These are phyloP conservation scores for Marasmius sp. DNA, from an alignment of 1,284 basidiomycete species.

Conservation along the genomic window DNA sequence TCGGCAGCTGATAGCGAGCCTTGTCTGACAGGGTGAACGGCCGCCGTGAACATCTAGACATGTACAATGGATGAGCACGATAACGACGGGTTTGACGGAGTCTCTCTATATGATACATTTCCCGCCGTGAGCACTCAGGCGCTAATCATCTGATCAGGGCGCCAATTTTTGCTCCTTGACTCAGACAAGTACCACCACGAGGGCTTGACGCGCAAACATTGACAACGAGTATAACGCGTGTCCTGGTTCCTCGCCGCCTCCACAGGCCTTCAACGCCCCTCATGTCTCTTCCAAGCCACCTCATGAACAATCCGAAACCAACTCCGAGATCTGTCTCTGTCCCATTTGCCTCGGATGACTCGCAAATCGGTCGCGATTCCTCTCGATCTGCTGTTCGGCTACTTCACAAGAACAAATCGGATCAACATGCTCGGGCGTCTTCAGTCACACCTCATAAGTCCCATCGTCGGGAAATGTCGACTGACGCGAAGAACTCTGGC, in stretches of 20 bases:
- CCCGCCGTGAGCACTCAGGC: no score
- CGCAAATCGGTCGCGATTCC: background rate
- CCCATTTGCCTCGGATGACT: background rate
- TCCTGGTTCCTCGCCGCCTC: background rate
- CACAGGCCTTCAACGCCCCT: background rate
- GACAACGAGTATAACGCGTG: no score
- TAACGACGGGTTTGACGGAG: no score
- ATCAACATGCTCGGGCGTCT: background rate
- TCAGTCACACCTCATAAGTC: background rate
- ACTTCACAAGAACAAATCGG: background rate
- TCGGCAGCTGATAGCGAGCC: no score
- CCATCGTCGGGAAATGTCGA: background rate
- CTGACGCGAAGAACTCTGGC: background rate
- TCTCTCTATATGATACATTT: no score
- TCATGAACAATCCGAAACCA: background rate
- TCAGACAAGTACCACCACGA: no score
- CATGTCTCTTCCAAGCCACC: background rate
- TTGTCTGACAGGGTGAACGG: no score
- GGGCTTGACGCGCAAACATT: no score
- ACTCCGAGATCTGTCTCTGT: background rate
- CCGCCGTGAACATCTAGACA: no score
- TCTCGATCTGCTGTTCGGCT: background rate
- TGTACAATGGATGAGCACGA: no score
- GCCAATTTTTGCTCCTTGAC: no score
- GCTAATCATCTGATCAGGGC: no score